Conservation (phyloP, 495 filamentous ascomycete genomes). For the Aspergillus asperescens region DNA sequence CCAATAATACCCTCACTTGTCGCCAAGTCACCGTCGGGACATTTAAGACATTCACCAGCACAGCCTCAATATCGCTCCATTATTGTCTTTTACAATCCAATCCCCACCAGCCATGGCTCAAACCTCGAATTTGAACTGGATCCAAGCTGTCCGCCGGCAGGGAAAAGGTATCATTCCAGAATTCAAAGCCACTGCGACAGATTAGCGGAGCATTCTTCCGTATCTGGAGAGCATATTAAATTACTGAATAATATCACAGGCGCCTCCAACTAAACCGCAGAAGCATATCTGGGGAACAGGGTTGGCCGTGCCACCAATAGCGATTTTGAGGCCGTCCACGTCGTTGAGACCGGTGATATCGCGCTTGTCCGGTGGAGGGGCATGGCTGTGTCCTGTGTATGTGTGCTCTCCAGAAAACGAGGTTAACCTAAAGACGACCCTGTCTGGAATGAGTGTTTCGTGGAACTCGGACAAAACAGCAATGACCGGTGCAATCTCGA, state of each 20-base stretch:
- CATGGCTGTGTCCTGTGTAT: constrained; percentile 29
- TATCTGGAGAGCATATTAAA: not conserved
- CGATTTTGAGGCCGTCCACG: constrained; percentile 3
- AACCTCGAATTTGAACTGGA: constrained; percentile 16
- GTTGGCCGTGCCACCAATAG: constrained; percentile 1
- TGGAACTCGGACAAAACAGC: constrained; percentile 28
- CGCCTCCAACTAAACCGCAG: constrained; percentile 5
- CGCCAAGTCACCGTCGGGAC: no score
- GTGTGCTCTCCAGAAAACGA: constrained; percentile 34
- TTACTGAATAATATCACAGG: constrained; percentile 10
- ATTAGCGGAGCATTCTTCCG: not conserved
- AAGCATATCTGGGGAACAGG: constrained; percentile 2
- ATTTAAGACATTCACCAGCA: no score
- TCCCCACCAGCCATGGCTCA: no score
- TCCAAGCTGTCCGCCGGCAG: constrained; percentile 2
- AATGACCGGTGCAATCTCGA: constrained; percentile 33
- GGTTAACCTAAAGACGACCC: constrained; percentile 19
- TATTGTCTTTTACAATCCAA: no score
- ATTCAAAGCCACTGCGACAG: constrained; percentile 5
- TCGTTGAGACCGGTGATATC: constrained; percentile 3
- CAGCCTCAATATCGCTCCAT: no score
- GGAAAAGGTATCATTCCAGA: constrained; percentile 12
- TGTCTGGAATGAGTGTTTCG: constrained; percentile 20
- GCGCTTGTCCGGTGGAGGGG: constrained; percentile 32
- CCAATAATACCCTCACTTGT: no score